Base-by-base conservation (phyloP, 2,329 filamentous ascomycete species). In the Mycogone perniciosa region DNA sequence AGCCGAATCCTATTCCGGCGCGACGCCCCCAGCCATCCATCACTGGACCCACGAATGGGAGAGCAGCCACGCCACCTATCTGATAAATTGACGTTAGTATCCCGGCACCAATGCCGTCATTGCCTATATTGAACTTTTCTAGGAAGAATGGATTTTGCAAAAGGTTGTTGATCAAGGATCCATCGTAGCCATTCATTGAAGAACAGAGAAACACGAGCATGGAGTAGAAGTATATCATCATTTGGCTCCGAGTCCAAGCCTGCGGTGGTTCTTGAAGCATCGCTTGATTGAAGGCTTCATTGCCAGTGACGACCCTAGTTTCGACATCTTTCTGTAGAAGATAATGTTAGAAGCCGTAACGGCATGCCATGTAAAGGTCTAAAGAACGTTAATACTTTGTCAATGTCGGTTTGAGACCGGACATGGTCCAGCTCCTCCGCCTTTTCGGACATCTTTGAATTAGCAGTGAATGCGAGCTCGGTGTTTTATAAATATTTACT, bases 21-120 rank as follows among this genome's bases (percentile, higher is more conserved):
- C 72, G 64, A 46, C 75, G 71, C 13, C 75, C 75, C 62, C 66
- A 77, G 27, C 66, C 71, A 53, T 78, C 75, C 20, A 74, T 71
- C 35, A 68, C 60, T 4, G 75, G 74, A 4, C 75, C 75, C 53
- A 76, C 67, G 50, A 75, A 72, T 20, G 73, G 74, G 13, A 76
- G 64, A n/a, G 74, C 73, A 10, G 67, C 67, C 42, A 77, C 71
- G 53, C 69, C 69, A 48, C 75, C 75, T 46, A 78, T 73, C 49
- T 76, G 73, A 60, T 77, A 77, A 67, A 77, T 77, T 49, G 74
- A 70, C 11, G 74, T 71, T 43, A 78, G 69, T 54, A 77, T 71
- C 35, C 75, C 76, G 11, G 74, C 70, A 65, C 72, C 74, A 33
- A 75, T 67, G 35, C 75, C 75, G 37, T 67, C 68, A 59, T 70